Evolutionary conservation across 371 early-diverging fungal species (phyloP), one percentile per base, ranked within the genome.

Genomic region (Zychaea mexicana): DNA sequence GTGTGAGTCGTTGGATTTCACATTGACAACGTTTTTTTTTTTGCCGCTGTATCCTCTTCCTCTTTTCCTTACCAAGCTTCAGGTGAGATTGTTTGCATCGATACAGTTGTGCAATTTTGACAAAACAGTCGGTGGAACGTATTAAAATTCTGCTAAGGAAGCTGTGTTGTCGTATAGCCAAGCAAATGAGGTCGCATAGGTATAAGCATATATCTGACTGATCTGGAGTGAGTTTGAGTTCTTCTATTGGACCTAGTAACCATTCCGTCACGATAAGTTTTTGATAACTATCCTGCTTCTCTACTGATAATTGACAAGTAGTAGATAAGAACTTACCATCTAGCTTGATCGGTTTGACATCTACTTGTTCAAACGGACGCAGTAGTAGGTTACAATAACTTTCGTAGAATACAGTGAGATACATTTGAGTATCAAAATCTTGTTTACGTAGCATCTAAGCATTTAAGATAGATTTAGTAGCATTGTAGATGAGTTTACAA

Each of bases 91-190:
- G 86, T 52, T 82, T 82, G 28, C 90, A 88, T 67, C 83, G 81
- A 24, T 93, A 82, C 2, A 97, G 71, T 52, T 91, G 71, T 1
- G 76, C 67, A 6, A 92, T 68, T 63, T 91, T 88, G 27, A 72
- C 57, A 21, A 85, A 76, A 26, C 91, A 73, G 57, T 85, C 82
- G 7, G 85, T 80, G 17, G 85, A 82, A 15, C 89, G 73, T 21
- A 95, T 68, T 49, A 89, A 85, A 65, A 86, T 88, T 71, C 92
- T 92, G 78, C 89, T 90, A n/a, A 90, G 83, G 66, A 86, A 87
- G 0, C 82, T 78, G 73, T 97, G 96, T 10, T 83, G 76, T 46
- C 84, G 77, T 30, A 94, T 78, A 57, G 81, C 74, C 72, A 88
- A 90, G 47, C 87, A 83, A 17, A 95, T 68, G 19, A 94, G 71